Base-by-base conservation (phyloP, 805 yeast genomes). In the Candida mattraensis region DNA sequence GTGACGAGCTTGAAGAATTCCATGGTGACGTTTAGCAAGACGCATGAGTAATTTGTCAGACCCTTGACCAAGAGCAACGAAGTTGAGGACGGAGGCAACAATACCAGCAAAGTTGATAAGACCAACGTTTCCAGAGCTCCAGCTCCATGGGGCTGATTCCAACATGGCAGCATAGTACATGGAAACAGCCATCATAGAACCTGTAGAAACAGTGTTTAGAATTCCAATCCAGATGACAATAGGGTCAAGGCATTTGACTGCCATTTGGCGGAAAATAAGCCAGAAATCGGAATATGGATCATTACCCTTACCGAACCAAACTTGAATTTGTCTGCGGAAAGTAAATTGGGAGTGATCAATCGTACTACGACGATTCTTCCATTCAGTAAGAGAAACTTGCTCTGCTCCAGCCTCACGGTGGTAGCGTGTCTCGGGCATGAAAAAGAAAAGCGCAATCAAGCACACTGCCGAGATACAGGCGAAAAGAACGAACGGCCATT, bases 401-500 rank as follows among this genome's bases (percentile, higher is more conserved):
- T 31, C 20, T 24, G 16, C 21, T 14, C n/a, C 8, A 24, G 8
- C 20, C 10, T 13, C 30, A 8, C 30, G 18, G 11, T 18, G 7
- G 14, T 31, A 31, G 10, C 35, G 12, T 22, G 35, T 31, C 14
- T 31, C 35, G 7, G 35, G 35, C 29, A 31, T 23, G 30, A 23
- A 31, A 7, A 31, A 15, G n/a, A 31, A 16, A 13, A 31, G 28
- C 7, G 20, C 28, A 11, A 31, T 31, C 10, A 31, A 19, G 16
- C 35, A 31, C 12, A 19, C 35, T 9, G 30, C 35, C 7, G 35
- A 31, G 12, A 31, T 18, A 31, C 30, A 31, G 11, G 35, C 18
- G 13, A 31, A 31, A 7, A 31, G n/a, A 14, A 31, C 35, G 15
- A 31, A 31, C 18, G 35, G 35, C 35, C 35, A 31, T 31, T 31